Evolutionary conservation across 225 moss, liverwort and hornwort species (phyloP).

Genomic region (Pseudisothecium myosuroides): DNA sequence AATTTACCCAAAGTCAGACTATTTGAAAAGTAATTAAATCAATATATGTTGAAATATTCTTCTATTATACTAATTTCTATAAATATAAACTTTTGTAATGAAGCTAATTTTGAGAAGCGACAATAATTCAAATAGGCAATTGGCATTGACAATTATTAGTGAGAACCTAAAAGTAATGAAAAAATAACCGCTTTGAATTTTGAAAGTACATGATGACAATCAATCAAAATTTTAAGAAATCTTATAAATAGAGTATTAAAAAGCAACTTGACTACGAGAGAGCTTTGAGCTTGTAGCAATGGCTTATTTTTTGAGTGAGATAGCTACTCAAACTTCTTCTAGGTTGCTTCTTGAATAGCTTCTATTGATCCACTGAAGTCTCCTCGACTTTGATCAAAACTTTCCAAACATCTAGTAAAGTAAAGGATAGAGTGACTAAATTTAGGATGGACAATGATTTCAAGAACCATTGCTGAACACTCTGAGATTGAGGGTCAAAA

Average conservation of each 20-base stretch:
- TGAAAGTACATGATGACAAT: neutral
- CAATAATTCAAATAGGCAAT: neutral
- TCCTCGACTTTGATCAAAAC: rapidly evolving
- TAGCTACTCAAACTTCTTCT: neutral
- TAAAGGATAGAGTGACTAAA: neutral
- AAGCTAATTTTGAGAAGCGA: neutral
- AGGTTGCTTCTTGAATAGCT: neutral
- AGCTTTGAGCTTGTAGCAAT: neutral
- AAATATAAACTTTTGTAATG: neutral
- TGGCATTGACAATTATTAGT: neutral
- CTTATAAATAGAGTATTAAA: neutral
- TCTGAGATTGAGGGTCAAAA: rapidly evolving
- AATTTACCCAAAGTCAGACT: neutral
- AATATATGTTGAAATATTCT: neutral
- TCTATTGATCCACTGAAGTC: neutral
- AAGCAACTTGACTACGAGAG: neutral
- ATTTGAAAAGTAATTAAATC: neutral
- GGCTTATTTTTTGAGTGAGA: neutral
- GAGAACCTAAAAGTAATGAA: neutral
- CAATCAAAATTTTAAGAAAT: neutral
- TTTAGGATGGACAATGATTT: neutral
- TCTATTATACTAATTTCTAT: neutral
- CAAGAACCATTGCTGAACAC: neutral
- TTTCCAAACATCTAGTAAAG: rapidly evolving
- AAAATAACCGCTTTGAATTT: neutral